Percentiles rank a stretch among this genome's conserved stretches.
phyloP scores from a whole-genome alignment of 1,284 basidiomycete genomes.

The Stygiomarasmius scandens region DNA sequence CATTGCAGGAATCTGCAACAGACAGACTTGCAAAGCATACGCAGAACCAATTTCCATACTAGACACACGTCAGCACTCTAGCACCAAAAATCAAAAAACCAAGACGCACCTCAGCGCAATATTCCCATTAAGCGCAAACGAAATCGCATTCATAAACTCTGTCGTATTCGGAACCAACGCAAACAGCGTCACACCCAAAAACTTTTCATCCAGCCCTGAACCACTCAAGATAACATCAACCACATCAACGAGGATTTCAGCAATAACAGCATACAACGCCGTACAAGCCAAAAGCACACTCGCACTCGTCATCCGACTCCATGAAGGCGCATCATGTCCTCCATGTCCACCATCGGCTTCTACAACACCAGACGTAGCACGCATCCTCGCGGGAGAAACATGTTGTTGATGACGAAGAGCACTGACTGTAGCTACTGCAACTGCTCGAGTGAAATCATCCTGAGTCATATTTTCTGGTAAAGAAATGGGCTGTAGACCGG shows the following conservation, averaged over 20 bases:
- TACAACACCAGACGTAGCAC: conserved; percentile 31
- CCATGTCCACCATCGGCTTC: conserved; percentile 53
- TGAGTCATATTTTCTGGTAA: conserved; percentile 72
- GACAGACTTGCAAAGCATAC: conserved; percentile 96
- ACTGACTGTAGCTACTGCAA: conserved; percentile 88
- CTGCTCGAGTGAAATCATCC: conserved; percentile 89
- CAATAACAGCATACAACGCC: conserved; percentile 93
- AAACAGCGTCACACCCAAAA: conserved; percentile 95
- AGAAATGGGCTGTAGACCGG: conserved; percentile 54
- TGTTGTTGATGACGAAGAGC: conserved; percentile 78
- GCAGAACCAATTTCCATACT: conserved; percentile 99
- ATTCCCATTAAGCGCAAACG: conserved; percentile 97
- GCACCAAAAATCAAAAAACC: too few relatives aligned
- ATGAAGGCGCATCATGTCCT: conserved; percentile 95
- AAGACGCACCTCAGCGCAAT: conserved; percentile 86
- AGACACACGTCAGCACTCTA: not conserved
- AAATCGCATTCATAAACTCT: conserved; percentile 99
- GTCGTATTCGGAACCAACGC: conserved; percentile 98
- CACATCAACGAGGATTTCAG: conserved; percentile 92
- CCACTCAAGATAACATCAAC: conserved; percentile 94
- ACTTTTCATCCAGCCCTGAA: conserved; percentile 97
- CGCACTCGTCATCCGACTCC: conserved; percentile 86
- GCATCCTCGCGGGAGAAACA: conserved; percentile 47
- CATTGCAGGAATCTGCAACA: conserved; percentile 98
- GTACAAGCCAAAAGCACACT: conserved; percentile 91